Conservation (phyloP, 345 rosid genomes). For the Murraya koenigii region DNA sequence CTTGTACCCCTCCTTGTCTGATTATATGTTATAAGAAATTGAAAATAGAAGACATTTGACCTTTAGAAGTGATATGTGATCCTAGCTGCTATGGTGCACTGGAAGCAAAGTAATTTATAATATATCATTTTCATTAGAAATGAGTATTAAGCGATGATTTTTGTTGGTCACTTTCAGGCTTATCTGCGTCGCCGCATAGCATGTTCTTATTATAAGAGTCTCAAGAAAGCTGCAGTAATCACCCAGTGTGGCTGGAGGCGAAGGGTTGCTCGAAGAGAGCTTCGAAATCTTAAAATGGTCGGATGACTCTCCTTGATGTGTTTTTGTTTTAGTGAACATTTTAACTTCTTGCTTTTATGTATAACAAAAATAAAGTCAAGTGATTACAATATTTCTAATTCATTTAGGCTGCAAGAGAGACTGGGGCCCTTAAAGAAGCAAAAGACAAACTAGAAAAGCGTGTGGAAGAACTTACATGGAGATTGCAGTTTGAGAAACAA, state of each 20-base stretch:
- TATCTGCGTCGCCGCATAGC: conserved; percentile 62
- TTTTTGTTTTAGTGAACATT: conserved; percentile 9
- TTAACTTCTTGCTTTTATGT: not conserved
- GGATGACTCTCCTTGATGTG: conserved; percentile 16
- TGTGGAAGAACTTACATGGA: conserved; percentile 96
- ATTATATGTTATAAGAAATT: conserved; percentile 16
- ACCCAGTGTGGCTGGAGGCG: conserved; percentile 96
- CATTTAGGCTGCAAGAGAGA: conserved; percentile 85
- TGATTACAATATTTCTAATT: conserved; percentile 27
- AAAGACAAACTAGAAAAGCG: conserved; percentile 98
- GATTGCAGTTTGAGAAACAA: conserved; percentile 94
- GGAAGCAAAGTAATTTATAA: conserved; percentile 3
- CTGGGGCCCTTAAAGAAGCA: conserved; percentile 98
- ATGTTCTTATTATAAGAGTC: conserved; percentile 69
- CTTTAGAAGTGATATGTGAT: conserved; percentile 2
- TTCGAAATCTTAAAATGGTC: conserved; percentile 91
- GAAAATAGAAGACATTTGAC: conserved; percentile 13
- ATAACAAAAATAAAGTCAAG: conserved; percentile 5
- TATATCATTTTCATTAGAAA: not conserved
- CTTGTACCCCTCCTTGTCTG: conserved; percentile 13
- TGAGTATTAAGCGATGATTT: conserved; percentile 15
- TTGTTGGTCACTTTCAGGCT: conserved; percentile 56
- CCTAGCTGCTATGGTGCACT: conserved; percentile 9
- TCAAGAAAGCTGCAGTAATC: conserved; percentile 74
- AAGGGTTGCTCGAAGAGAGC: conserved; percentile 92